Base-by-base conservation (phyloP, 2,329 filamentous ascomycete genomes). In the Helotiales sp. region DNA sequence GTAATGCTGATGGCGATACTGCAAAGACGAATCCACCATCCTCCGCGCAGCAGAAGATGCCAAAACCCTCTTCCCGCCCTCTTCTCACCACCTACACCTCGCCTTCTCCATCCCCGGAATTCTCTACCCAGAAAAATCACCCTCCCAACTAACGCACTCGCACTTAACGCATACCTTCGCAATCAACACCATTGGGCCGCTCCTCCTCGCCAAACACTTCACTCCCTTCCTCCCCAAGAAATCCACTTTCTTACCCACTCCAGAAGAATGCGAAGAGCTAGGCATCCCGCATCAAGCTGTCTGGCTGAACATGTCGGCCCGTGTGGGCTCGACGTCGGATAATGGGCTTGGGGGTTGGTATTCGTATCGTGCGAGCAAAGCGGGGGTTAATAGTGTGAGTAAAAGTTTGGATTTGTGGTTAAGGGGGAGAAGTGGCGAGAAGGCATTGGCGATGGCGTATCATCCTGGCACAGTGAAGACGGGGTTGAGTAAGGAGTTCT, bases 391-490 rank as follows among this genome's bases (percentile, higher is more conserved):
- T 70, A 89, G 89, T 74, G 66, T 93, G 13, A 87, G 87, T 7
- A 91, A 89, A 79, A 90, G 86, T 6, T 88, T 93, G 69, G 92
- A 96, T 76, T 83, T 91, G 30, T 86, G 89, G 75, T 79, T 96
- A 34, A 78, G 79, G 40, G 81, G 84, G 3, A 82, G 84, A 49
- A 84, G 85, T 66, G 87, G 84, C 0, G 84, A 86, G 0, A 87
- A 86, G 61, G 91, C 90, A 0, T 82, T 93, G 71, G 87, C 88
- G 0, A 80, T 96, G 11, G 86, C 85, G 10, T 84, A 96, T 75
- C 93, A 96, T 78, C 93, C 93, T 0, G 92, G 93, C 2, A 96
- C 92, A 0, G 92, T 96, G 58, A 89, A 85, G 80, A 96, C 92
- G 60, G 89, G 85, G 10, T 80, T 96, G 69, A 93, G 89, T 70